These are phyloP conservation scores for Protomyces arabidopsidicola DNA, from an alignment of 1,139 yeast species.

Conservation along the genomic window DNA sequence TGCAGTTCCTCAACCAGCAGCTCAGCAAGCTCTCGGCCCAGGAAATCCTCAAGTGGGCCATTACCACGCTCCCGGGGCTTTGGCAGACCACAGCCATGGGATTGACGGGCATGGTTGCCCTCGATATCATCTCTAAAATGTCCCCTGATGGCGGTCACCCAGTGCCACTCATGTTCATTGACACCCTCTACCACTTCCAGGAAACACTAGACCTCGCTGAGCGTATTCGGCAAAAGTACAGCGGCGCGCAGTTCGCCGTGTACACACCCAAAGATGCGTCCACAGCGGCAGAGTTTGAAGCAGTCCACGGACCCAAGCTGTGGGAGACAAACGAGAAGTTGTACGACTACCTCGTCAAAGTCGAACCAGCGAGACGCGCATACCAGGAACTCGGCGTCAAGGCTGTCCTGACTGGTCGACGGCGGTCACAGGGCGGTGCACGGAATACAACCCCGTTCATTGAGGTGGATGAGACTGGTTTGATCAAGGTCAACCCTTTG, in stretches of 20 bases:
- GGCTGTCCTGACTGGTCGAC: conserved; percentile 89
- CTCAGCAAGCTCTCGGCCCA: conserved; percentile 57
- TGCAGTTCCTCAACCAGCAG: conserved; percentile 49
- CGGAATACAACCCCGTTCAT: conserved; percentile 69
- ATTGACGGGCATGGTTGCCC: conserved; percentile 79
- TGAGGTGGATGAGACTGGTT: conserved; percentile 68
- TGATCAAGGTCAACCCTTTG: conserved; percentile 82
- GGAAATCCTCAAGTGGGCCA: conserved; percentile 77
- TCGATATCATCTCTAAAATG: conserved; percentile 72
- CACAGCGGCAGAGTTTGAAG: conserved; percentile 61
- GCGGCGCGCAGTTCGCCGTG: conserved; percentile 51
- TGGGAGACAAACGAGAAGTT: conserved; percentile 80
- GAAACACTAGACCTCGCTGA: conserved; percentile 79
- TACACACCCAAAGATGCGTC: conserved; percentile 59
- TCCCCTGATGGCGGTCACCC: conserved; percentile 42
- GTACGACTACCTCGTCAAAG: conserved; percentile 85
- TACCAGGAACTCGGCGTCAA: conserved; percentile 63
- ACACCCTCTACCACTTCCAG: conserved; percentile 87
- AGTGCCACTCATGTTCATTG: conserved; percentile 76
- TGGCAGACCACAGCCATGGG: conserved; percentile 96
- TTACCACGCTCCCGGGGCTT: conserved; percentile 70
- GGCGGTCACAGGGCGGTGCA: conserved; percentile 85
- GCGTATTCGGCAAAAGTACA: conserved; percentile 55
- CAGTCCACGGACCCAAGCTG: conserved; percentile 63
- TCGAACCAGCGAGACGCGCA: conserved; percentile 87